Percentiles rank a stretch among this genome's conserved stretches.
Conservation (phyloP, 345 rosid genomes). For the Psidium friedrichsthalianum region DNA sequence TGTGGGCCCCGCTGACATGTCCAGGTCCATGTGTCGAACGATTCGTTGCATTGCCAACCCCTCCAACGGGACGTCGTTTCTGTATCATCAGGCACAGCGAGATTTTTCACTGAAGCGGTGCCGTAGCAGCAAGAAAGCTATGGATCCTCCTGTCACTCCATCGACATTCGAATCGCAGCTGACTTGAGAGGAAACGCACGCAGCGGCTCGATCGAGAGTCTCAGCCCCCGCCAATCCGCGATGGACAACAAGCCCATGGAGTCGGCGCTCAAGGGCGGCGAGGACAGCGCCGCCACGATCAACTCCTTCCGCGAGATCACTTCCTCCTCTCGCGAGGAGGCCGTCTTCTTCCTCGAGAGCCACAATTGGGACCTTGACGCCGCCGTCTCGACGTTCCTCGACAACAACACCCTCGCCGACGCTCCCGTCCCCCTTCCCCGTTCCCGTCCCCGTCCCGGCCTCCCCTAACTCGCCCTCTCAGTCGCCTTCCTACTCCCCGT, state of each 20-base stretch:
- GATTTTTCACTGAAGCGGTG: neutral
- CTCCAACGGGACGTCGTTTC: neutral
- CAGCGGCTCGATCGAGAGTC: neutral
- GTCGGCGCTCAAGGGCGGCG: conserved; percentile 7
- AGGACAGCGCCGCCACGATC: conserved; percentile 23
- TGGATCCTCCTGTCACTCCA: neutral
- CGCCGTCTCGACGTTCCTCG: conserved; percentile 89
- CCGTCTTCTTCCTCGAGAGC: conserved; percentile 73
- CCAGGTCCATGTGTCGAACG: neutral
- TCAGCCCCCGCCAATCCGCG: neutral
- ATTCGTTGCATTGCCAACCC: neutral
- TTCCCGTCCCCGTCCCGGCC: conserved; percentile 5
- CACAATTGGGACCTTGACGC: conserved; percentile 87
- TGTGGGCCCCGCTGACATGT: neutral
- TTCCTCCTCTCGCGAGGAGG: conserved; percentile 73
- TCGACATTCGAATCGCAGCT: neutral
- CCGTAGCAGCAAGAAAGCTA: neutral
- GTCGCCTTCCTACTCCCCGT: conserved; percentile 15
- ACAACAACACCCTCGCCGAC: conserved; percentile 18
- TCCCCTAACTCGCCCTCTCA: conserved; percentile 25
- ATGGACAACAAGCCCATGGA: conserved; percentile 23
- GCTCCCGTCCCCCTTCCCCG: neutral
- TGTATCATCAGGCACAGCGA: neutral
- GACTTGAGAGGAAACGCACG: neutral
- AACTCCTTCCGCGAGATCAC: conserved; percentile 79